phyloP scores from a whole-genome alignment of 2,329 filamentous ascomycete species.

The Tolypocladium endophyticum region DNA sequence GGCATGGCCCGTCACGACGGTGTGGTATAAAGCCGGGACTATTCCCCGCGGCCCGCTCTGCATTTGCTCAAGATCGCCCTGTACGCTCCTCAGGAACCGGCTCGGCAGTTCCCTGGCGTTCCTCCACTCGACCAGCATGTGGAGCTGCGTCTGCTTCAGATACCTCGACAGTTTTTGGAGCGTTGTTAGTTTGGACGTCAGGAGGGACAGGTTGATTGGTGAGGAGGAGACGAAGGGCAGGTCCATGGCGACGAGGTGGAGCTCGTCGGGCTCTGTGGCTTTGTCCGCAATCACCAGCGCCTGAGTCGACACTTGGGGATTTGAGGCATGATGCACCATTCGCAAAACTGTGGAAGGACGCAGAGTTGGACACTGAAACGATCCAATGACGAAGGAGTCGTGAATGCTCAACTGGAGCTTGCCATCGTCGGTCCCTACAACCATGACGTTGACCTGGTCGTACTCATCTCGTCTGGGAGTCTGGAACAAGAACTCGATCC shows the following conservation, averaged over 20 bases:
- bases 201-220: slow-evolving; percentile 69
- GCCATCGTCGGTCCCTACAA: slow-evolving; percentile 62
- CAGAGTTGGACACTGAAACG: slow-evolving; percentile 40
- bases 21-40: slow-evolving; percentile 69
- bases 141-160: slow-evolving; percentile 66
- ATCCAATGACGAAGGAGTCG: slow-evolving; percentile 72
- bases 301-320: slow-evolving; percentile 67
- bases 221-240: slow-evolving; percentile 72
- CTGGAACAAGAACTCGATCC: slow-evolving; percentile 61
- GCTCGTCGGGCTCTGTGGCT: slow-evolving; percentile 17
- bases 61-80: slow-evolving; percentile 58
- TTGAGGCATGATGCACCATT: slow-evolving; percentile 54
- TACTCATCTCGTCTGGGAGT: slow-evolving; percentile 52
- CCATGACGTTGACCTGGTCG: slow-evolving; percentile 68
- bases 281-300: slow-evolving; percentile 49
- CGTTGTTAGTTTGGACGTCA: slow-evolving; percentile 79
- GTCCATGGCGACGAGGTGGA: slow-evolving; percentile 63
- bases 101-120: slow-evolving; percentile 68
- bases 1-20: slow-evolving; percentile 75
- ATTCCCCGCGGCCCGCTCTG: slow-evolving; percentile 50
- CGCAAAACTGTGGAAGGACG: slow-evolving; percentile 14
- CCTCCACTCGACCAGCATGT: slow-evolving; percentile 75
- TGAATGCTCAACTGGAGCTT: slow-evolving; percentile 71
- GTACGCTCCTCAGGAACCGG: slow-evolving; percentile 67
- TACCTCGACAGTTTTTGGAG: slow-evolving; percentile 82